These are phyloP conservation scores for Ustilago loliicola DNA, from an alignment of 1,284 basidiomycete genomes.

Conservation along the genomic window DNA sequence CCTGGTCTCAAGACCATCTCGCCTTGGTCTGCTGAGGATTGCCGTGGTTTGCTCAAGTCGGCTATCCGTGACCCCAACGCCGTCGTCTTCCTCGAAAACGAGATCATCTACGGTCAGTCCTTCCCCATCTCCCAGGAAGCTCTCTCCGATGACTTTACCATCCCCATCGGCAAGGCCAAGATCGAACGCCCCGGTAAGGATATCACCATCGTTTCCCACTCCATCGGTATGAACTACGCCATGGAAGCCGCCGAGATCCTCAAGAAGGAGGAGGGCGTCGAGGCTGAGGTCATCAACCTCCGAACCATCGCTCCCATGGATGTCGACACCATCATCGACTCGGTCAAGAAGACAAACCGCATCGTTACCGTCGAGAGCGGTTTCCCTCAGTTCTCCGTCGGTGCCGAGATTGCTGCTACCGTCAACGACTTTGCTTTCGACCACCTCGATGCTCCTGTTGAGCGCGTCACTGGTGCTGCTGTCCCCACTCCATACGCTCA, in stretches of 20 bases:
- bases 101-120: constrained; percentile 96
- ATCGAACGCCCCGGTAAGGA: constrained; percentile 92
- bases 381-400: constrained; percentile 98
- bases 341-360: constrained; percentile 98
- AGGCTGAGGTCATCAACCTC: constrained; percentile 98
- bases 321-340: constrained; percentile 93
- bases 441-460: constrained; percentile 86
- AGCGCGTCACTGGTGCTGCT: constrained; percentile 93
- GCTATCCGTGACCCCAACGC: constrained; percentile 99
- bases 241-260: constrained; percentile 84
- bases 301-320: constrained; percentile 94
- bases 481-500: constrained; percentile 62
- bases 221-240: constrained; percentile 65
- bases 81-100: constrained; percentile 98
- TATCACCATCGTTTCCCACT: constrained; percentile 92
- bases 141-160: constrained; percentile 89
- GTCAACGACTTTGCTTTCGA: constrained; percentile 79
- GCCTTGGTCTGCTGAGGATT: constrained; percentile 97
- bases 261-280: constrained; percentile 92
- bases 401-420: constrained; percentile 92
- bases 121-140: constrained; percentile 97
- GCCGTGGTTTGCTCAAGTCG: constrained; percentile 95
- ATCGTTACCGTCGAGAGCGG: constrained; percentile 96
- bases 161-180: constrained; percentile 98
- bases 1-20: constrained; percentile 98